Evolutionary conservation across 1,284 basidiomycete genomes (phyloP).

Genomic region (Blastosporella zonata): DNA sequence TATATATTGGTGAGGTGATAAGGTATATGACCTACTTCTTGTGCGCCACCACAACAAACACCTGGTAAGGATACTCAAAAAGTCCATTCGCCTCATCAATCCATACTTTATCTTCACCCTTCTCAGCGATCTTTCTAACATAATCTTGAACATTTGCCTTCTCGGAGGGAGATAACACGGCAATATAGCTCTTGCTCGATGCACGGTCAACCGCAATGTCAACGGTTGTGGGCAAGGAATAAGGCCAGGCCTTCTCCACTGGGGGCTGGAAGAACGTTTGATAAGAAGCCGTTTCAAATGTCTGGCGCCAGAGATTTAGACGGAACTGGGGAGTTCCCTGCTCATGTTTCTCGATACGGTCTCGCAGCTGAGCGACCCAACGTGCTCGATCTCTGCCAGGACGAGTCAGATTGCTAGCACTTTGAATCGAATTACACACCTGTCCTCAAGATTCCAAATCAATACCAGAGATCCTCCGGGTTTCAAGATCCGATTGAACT

Average conservation of each 20-base stretch:
- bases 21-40: slow-evolving; percentile 38
- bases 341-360: slow-evolving; percentile 65
- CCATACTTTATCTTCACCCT: slow-evolving; percentile 42
- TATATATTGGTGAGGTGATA: too few species aligned
- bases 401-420: neutral
- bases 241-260: slow-evolving; percentile 51
- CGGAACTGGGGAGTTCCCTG: slow-evolving; percentile 71
- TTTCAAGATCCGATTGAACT: slow-evolving; percentile 72
- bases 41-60: slow-evolving; percentile 37
- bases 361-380: slow-evolving; percentile 71
- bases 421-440: slow-evolving; percentile 35
- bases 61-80: slow-evolving; percentile 49
- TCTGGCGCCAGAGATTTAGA: slow-evolving; percentile 61
- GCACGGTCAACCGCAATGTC: slow-evolving; percentile 60
- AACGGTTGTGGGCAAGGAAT: slow-evolving; percentile 44
- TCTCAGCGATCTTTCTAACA: slow-evolving; percentile 46
- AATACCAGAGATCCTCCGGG: slow-evolving; percentile 61
- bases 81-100: slow-evolving; percentile 40
- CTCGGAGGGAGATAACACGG: slow-evolving; percentile 51
- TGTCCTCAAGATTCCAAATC: slow-evolving; percentile 80
- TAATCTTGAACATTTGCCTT: slow-evolving; percentile 47
- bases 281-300: slow-evolving; percentile 59
- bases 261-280: slow-evolving; percentile 48
- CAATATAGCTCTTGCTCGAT: slow-evolving; percentile 72
- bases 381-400: slow-evolving; percentile 47